These are phyloP conservation scores for Ensete glaucum DNA, from an alignment of 176 grass and related monocot genomes.

Conservation along the genomic window DNA sequence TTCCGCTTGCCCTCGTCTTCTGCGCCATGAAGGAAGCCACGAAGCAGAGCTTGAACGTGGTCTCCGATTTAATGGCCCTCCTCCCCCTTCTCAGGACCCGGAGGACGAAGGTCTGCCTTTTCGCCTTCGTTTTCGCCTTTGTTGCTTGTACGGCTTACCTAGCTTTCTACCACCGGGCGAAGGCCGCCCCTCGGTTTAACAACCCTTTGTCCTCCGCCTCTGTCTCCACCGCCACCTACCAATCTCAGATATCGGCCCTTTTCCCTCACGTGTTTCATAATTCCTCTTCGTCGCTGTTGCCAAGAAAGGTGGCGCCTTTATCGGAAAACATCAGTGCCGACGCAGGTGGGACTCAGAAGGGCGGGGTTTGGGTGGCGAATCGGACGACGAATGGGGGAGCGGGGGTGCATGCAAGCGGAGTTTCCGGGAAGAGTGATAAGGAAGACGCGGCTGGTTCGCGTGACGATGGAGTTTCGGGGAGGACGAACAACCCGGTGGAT, in stretches of 20 bases:
- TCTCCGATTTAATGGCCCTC: slow-evolving; percentile 20
- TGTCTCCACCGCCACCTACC: slow-evolving; percentile 35
- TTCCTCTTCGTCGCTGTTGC: slow-evolving; percentile 29
- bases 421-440: slow-evolving; percentile 11
- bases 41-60: slow-evolving; percentile 3
- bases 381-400: slow-evolving; percentile 10
- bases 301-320: slow-evolving; percentile 5
- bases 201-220: slow-evolving; percentile 50
- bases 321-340: too few relatives aligned
- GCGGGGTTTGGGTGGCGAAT: slow-evolving; percentile 3
- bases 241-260: slow-evolving; percentile 46
- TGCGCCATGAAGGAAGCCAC: slow-evolving; percentile 27
- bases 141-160: slow-evolving; percentile 46
- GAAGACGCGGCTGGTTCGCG: not conserved
- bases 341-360: not conserved
- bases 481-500: slow-evolving; percentile 4
- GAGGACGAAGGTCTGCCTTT: slow-evolving; percentile 56
- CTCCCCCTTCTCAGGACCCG: not conserved
- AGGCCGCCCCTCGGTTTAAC: slow-evolving; percentile 43
- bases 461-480: not conserved
- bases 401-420: slow-evolving; percentile 16
- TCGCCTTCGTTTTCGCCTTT: slow-evolving; percentile 54
- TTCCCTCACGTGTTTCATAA: slow-evolving; percentile 57
- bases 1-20: too few relatives aligned
- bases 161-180: slow-evolving; percentile 34